Evolutionary conservation across 805 yeast genomes (phyloP).

Genomic region (Priceomyces castillae): DNA sequence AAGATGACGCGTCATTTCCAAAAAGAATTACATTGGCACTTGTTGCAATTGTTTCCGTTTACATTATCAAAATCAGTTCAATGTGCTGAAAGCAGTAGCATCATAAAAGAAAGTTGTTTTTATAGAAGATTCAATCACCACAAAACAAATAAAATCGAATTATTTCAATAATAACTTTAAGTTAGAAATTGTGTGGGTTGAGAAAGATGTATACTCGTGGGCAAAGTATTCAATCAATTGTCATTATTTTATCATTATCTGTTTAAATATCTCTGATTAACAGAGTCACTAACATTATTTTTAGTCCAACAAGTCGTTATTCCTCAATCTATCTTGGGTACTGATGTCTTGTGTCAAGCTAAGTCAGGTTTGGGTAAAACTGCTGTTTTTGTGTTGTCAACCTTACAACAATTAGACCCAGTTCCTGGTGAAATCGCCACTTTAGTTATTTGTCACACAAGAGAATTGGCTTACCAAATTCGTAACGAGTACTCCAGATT

Average conservation of each 20-base stretch:
- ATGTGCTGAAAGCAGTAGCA: too few relatives aligned
- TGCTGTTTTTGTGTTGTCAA: constrained; percentile 93
- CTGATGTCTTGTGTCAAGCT: constrained; percentile 98
- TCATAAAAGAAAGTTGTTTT: too few relatives aligned
- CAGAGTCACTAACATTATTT: constrained; percentile 20
- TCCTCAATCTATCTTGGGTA: constrained; percentile 96
- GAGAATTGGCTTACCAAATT: constrained; percentile 98
- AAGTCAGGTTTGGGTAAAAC: constrained; percentile 99
- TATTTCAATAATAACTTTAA: too few relatives aligned
- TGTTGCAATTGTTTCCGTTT: too few relatives aligned
- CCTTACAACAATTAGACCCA: constrained; percentile 96
- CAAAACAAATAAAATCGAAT: too few relatives aligned
- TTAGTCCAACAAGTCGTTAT: constrained; percentile 96
- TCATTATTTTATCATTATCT: constrained; percentile 1
- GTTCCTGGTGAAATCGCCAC: constrained; percentile 96
- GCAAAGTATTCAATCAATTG: neutral
- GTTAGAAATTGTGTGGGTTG: too few relatives aligned
- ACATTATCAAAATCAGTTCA: too few relatives aligned
- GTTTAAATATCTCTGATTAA: neutral
- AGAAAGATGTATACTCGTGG: too few relatives aligned
- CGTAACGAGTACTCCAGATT: constrained; percentile 96
- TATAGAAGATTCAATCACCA: too few relatives aligned
- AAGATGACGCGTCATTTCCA: neutral
- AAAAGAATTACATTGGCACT: neutral
- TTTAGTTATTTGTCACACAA: constrained; percentile 93